A percentile compares a stretch with the other conserved stretches of the same genome.
phyloP scores from a whole-genome alignment of 2,329 filamentous ascomycete genomes.

The Diaporthe batatas region DNA sequence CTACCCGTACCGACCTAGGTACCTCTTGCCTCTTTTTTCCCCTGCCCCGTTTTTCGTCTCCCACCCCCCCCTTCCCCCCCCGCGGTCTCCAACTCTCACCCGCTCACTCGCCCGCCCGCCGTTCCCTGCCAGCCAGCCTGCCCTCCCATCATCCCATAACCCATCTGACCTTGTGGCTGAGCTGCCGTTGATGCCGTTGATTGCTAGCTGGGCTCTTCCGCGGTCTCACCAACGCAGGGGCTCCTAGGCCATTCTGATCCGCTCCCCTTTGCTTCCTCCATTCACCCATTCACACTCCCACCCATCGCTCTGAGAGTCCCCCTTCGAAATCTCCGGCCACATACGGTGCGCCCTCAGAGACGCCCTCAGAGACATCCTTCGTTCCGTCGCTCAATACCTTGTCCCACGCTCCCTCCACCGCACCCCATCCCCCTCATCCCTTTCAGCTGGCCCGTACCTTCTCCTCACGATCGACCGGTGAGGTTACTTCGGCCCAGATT shows the following conservation, averaged over 20 bases:
- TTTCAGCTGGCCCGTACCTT: constrained; percentile 18
- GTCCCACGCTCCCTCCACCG: neutral
- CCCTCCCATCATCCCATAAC: neutral
- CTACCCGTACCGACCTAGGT: neutral
- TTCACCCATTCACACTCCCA: neutral
- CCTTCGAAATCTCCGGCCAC: constrained; percentile 1
- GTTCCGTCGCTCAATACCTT: neutral
- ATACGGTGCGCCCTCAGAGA: constrained; percentile 14
- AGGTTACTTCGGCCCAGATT: constrained; percentile 30
- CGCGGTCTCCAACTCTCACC: neutral
- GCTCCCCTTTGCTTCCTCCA: constrained; percentile 9
- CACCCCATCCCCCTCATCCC: neutral
- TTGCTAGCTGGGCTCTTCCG: constrained; percentile 22
- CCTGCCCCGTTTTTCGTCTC: too few species aligned
- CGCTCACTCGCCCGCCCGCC: neutral
- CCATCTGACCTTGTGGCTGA: constrained; percentile 21
- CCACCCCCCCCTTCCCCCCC: too few species aligned
- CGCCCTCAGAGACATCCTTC: constrained; percentile 18
- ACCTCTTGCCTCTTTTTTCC: too few species aligned
- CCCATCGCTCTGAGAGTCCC: neutral
- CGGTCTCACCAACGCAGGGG: constrained; percentile 22
- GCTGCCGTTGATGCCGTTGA: constrained; percentile 19
- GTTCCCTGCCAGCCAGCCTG: too few species aligned
- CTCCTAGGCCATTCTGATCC: constrained; percentile 1
- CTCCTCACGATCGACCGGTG: constrained; percentile 31